A percentile compares a stretch with the other conserved stretches of the same genome.
phyloP scores from a whole-genome alignment of 2,329 filamentous ascomycete species.

The Cadophora sp. region DNA sequence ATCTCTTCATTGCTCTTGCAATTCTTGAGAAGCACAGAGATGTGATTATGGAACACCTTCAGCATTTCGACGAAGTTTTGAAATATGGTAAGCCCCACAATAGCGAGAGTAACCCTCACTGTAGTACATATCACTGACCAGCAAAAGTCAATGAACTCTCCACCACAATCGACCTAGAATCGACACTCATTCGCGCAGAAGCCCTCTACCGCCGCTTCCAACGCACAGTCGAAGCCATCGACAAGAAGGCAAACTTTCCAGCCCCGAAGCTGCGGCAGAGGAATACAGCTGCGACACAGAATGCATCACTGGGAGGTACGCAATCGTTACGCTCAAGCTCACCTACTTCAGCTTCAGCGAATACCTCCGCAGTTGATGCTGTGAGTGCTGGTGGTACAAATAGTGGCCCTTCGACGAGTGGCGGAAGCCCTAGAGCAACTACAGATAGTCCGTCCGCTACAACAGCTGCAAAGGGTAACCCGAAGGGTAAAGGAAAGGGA shows the following conservation, averaged over 20 bases:
- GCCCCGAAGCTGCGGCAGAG: constrained; percentile 51
- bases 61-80: constrained; percentile 94
- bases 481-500: constrained; percentile 29
- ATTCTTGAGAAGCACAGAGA: constrained; percentile 96
- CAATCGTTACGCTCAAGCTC: constrained; percentile 17
- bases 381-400: constrained; percentile 39
- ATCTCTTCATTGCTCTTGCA: constrained; percentile 91
- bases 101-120: too few relatives aligned
- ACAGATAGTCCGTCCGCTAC: constrained; percentile 25
- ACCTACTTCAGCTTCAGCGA: constrained; percentile 25
- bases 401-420: constrained; percentile 27
- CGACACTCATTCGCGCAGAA: constrained; percentile 87
- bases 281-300: constrained; percentile 12
- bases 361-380: constrained; percentile 46
- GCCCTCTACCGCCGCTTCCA: constrained; percentile 88
- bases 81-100: constrained; percentile 84
- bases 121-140: too few relatives aligned
- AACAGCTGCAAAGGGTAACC: constrained; percentile 38
- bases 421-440: constrained; percentile 10
- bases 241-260: constrained; percentile 89
- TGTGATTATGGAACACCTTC: constrained; percentile 92
- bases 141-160: constrained; percentile 88
- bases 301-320: constrained; percentile 10
- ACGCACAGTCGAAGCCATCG: constrained; percentile 85
- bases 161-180: constrained; percentile 87